Base-by-base conservation (phyloP, 2,329 filamentous ascomycete species). In the Trichophaea hybrida region DNA sequence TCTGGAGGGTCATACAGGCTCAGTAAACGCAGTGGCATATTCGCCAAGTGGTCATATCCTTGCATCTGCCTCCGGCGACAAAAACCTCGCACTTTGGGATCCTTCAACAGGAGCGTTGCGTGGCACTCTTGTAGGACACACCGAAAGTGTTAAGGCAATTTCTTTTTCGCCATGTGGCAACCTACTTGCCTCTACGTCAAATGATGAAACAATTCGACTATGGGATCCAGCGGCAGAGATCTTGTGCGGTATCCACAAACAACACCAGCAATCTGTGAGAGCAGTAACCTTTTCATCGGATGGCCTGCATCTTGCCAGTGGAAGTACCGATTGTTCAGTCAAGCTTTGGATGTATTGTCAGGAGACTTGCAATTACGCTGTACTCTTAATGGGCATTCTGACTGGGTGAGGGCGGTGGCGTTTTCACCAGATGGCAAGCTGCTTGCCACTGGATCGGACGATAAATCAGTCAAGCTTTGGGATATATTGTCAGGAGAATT, bases 361-460 rank as follows among this genome's bases (percentile, higher is more conserved):
- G 86, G 84, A 55, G 95, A 24, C 24, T 94, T 73, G 74, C 97
- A 60, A 80, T 82, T 65, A 78, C 24, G 24, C 1, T 24, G 80
- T 72, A 89, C 96, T 74, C 75, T 97, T 50, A 88, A 89, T 0
- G 89, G 91, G 0, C 91, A 97, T 71, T 81, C 87, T 70, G 91
- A 95, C 68, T 88, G 32, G 91, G 82, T 97, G 6, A 82, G 88
- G 34, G 85, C 80, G 0, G 73, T 96, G 5, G 82, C 88, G 8
- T 97, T 95, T 71, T 91, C 96, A 68, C 91, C 91, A 0, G 86
- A 88, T 6, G 91, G 91, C 48, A 94, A 91, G 72, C 96, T 93
- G 69, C 78, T 97, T 1, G 74, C 96, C 32, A 32, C 24, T 12
- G 50, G 15, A 34, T 53, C 50, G 2, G 3, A 59, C 51, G 61